Evolutionary conservation across 192 early-diverging fungal species (phyloP).

Genomic region (Coemansia pectinata): DNA sequence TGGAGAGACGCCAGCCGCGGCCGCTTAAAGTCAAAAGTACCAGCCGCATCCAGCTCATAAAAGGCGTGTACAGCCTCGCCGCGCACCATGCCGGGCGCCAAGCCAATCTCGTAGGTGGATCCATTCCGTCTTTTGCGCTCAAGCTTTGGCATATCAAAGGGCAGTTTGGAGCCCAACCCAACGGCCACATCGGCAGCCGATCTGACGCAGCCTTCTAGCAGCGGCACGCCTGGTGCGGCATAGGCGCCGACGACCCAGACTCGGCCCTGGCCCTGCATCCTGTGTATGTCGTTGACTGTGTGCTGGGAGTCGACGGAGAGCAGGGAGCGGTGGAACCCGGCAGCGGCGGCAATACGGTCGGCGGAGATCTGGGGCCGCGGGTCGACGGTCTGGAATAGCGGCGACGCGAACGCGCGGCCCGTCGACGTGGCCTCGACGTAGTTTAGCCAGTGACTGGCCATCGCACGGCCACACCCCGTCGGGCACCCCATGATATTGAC

Average conservation of each 20-base stretch:
- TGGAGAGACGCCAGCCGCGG: background rate
- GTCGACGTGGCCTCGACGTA: slow-evolving; percentile 54
- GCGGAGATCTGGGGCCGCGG: slow-evolving; percentile 51
- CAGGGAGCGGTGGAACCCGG: slow-evolving; percentile 59
- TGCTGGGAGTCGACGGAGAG: slow-evolving; percentile 58
- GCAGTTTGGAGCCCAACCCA: slow-evolving; percentile 24
- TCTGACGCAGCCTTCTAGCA: slow-evolving; percentile 65
- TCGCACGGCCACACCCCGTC: slow-evolving; percentile 7
- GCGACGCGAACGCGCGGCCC: slow-evolving; percentile 25
- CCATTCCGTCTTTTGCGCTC: slow-evolving; percentile 3
- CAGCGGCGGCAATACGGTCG: slow-evolving; percentile 42
- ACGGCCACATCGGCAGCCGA: slow-evolving; percentile 58
- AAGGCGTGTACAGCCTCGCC: slow-evolving; percentile 40
- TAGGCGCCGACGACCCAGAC: slow-evolving; percentile 65
- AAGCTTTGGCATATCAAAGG: slow-evolving; percentile 27
- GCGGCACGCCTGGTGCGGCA: slow-evolving; percentile 61
- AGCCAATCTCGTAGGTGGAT: slow-evolving; percentile 30
- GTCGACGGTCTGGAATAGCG: slow-evolving; percentile 64
- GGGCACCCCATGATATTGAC: slow-evolving; percentile 37
- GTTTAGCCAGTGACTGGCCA: slow-evolving; percentile 54
- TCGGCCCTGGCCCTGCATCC: slow-evolving; percentile 27
- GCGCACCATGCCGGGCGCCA: slow-evolving; percentile 28
- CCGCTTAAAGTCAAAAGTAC: slow-evolving; percentile 20
- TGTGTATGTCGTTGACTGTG: slow-evolving; percentile 52
- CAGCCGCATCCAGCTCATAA: slow-evolving; percentile 35